Conservation (phyloP, 495 filamentous ascomycete species). For the Podospora anserina region DNA sequence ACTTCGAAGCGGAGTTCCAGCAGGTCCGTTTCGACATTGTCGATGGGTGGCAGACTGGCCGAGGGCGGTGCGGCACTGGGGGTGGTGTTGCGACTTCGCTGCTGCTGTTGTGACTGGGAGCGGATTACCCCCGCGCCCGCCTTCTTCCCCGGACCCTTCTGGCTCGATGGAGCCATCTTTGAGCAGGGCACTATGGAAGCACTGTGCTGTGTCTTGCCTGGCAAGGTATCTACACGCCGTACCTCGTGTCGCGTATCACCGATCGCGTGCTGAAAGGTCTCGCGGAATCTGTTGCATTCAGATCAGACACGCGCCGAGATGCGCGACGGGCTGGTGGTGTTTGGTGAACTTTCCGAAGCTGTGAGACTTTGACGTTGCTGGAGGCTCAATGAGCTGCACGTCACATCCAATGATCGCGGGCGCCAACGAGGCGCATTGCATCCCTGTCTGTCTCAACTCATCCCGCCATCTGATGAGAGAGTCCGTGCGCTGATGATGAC, state of each 20-base stretch:
- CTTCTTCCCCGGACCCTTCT: slow-evolving; percentile 77
- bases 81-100: slow-evolving; percentile 82
- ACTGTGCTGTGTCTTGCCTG: background rate
- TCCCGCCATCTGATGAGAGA: background rate
- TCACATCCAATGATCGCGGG: slow-evolving; percentile 24
- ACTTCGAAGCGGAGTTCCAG: slow-evolving; percentile 55
- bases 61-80: slow-evolving; percentile 59
- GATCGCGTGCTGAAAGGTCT: background rate
- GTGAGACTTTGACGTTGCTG: slow-evolving; percentile 13
- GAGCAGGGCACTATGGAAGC: background rate
- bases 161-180: slow-evolving; percentile 50
- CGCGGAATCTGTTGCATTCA: background rate
- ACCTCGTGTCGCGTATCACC: slow-evolving; percentile 1
- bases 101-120: slow-evolving; percentile 51
- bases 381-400: slow-evolving; percentile 19
- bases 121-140: slow-evolving; percentile 61
- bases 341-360: slow-evolving; percentile 1
- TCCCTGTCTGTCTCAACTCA: slow-evolving; percentile 12
- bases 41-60: slow-evolving; percentile 49
- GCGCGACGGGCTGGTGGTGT: slow-evolving; percentile 12
- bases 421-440: slow-evolving; percentile 6
- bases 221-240: background rate
- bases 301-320: background rate
- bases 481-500: slow-evolving; percentile 6
- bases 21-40: slow-evolving; percentile 61